Percentiles rank a stretch among this genome's conserved stretches.
Evolutionary conservation across 345 rosid species (phyloP).

Genomic region (Reutealis trisperma): DNA sequence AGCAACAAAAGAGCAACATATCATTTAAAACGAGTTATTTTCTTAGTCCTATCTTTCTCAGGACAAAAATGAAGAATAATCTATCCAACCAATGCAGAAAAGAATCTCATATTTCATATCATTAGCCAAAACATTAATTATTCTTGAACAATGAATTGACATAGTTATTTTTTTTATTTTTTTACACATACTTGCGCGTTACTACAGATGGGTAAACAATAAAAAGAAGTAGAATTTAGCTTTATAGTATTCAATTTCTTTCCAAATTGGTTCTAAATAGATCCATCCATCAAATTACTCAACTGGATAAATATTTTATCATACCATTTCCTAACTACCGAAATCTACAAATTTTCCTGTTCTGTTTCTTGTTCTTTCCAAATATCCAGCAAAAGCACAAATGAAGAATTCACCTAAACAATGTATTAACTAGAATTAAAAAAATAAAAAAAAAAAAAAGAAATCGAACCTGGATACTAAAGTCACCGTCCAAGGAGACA

Average conservation of each 20-base stretch:
- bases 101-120: not conserved
- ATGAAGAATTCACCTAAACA: not conserved
- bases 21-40: not conserved
- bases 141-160: not conserved
- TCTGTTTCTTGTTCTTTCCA: not conserved
- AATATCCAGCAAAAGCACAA: not conserved
- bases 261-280: not conserved
- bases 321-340: not conserved
- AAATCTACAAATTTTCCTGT: not conserved
- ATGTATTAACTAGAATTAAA: not conserved
- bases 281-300: not conserved
- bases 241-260: no score
- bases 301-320: not conserved
- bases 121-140: not conserved
- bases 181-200: no score
- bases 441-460: not conserved
- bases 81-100: not conserved
- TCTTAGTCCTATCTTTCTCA: not conserved
- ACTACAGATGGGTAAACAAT: not conserved
- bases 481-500: conserved; percentile 91
- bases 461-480: conserved; percentile 82
- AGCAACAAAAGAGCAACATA: not conserved
- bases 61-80: not conserved
- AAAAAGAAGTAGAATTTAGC: no score
- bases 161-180: not conserved